phyloP scores from a whole-genome alignment of 2,329 filamentous ascomycete genomes.

The Cladosporium sp. region DNA sequence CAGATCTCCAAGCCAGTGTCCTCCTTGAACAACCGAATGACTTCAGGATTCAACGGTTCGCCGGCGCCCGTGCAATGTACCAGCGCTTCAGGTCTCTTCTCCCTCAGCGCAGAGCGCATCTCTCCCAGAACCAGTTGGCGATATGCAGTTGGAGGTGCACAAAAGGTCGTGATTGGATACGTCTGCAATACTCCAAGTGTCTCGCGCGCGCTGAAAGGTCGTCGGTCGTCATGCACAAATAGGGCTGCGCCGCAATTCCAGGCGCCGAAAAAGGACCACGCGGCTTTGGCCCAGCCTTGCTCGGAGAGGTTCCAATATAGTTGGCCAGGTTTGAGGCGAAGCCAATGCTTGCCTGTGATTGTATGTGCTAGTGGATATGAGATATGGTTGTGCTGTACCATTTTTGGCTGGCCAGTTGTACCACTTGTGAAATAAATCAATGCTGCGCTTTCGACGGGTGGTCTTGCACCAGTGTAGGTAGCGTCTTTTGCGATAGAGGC shows the following conservation, averaged over 20 bases:
- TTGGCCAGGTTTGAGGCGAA: constrained; percentile 32
- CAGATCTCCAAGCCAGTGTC: constrained; percentile 35
- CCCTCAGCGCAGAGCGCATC: constrained; percentile 25
- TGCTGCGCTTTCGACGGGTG: constrained; percentile 28
- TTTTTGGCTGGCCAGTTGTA: constrained; percentile 39
- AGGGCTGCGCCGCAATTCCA: constrained; percentile 40
- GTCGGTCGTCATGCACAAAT: constrained; percentile 37
- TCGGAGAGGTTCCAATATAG: constrained; percentile 39
- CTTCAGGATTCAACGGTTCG: constrained; percentile 38
- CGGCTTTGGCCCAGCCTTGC: constrained; percentile 42
- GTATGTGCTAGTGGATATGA: constrained; percentile 38
- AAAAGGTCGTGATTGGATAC: constrained; percentile 39
- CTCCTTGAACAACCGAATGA: constrained; percentile 34
- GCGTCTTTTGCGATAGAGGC: constrained; percentile 23
- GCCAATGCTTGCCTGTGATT: constrained; percentile 37
- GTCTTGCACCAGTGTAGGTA: constrained; percentile 20
- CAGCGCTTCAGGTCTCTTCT: constrained; percentile 27
- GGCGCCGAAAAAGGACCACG: constrained; percentile 37
- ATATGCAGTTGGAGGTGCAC: constrained; percentile 39
- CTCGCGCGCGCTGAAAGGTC: constrained; percentile 29
- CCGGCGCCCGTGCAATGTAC: constrained; percentile 37
- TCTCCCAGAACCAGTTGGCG: constrained; percentile 36
- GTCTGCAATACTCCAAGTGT: constrained; percentile 32
- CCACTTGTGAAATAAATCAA: constrained; percentile 40
- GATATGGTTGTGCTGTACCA: constrained; percentile 39